Conservation (phyloP, 176 grass and related monocot genomes). For the Bromus sterilis region DNA sequence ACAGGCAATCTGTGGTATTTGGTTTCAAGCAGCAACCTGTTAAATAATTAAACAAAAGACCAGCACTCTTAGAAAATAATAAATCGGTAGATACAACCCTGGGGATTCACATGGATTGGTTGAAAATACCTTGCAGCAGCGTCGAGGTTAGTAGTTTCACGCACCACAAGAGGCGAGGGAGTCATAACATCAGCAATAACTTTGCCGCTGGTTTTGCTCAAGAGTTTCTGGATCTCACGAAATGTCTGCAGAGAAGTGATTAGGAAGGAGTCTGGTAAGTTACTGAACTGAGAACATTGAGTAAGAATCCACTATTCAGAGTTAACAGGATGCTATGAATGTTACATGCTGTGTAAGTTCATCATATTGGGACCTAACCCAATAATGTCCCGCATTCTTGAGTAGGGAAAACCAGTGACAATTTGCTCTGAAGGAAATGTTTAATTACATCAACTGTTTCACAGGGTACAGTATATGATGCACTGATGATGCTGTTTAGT, state of each 20-base stretch:
- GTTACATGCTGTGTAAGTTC: neutral
- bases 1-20: conserved; percentile 23
- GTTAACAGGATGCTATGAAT: neutral
- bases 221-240: conserved; percentile 75
- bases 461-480: neutral
- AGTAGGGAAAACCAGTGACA: neutral
- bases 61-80: neutral
- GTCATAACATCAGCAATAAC: conserved; percentile 88
- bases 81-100: neutral
- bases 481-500: too few relatives aligned
- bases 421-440: neutral
- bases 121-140: conserved; percentile 66
- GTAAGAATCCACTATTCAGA: neutral
- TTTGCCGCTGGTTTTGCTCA: conserved; percentile 88
- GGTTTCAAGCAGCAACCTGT: conserved; percentile 53
- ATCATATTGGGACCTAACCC: neutral
- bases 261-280: conserved; percentile 8
- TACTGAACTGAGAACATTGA: neutral
- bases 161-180: conserved; percentile 60
- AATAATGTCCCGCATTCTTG: neutral
- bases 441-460: neutral
- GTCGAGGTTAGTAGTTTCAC: conserved; percentile 87
- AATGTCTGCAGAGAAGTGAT: conserved; percentile 43
- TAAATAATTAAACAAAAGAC: neutral
- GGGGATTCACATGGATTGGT: conserved; percentile 9